phyloP scores from a whole-genome alignment of 306 rosid genomes.

The Boehmeria nivea region DNA sequence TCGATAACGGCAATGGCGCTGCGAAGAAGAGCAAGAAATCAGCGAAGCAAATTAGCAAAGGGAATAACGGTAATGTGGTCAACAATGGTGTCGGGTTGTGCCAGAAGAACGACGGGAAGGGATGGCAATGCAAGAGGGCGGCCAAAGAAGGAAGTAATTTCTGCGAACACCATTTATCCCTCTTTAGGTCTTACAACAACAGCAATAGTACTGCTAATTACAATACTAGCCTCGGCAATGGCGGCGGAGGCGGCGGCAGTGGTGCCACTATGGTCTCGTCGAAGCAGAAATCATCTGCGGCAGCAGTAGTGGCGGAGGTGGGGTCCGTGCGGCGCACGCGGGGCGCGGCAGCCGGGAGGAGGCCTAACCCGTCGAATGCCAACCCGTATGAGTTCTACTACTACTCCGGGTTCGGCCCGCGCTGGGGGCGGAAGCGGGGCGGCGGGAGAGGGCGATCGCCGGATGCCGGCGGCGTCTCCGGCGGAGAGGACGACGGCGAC shows the following conservation, averaged over 20 bases:
- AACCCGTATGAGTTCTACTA: conserved; percentile 69
- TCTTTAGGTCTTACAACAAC: conserved; percentile 25
- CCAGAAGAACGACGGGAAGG: conserved; percentile 26
- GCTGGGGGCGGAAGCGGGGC: conserved; percentile 55
- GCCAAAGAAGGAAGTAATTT: conserved; percentile 32
- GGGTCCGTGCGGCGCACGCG: conserved; percentile 12
- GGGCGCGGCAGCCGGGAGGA: conserved; percentile 8
- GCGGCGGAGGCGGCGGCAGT: conserved; percentile 5
- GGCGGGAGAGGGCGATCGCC: conserved; percentile 24
- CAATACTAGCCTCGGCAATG: neutral
- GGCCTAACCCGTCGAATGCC: conserved; percentile 6
- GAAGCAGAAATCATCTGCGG: conserved; percentile 19
- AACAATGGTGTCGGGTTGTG: neutral
- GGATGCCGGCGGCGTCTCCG: conserved; percentile 14
- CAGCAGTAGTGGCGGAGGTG: neutral
- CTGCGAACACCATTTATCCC: conserved; percentile 30
- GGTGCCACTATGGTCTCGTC: neutral
- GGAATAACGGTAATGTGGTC: neutral
- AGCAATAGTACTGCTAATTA: neutral
- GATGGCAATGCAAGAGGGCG: conserved; percentile 44
- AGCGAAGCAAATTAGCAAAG: no score
- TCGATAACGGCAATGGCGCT: neutral
- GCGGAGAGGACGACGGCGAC: neutral
- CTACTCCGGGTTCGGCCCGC: conserved; percentile 81
- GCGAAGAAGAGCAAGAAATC: neutral